Evolutionary conservation across 176 grass and related monocot species (phyloP).

Genomic region (Eragrostis nindensis): DNA sequence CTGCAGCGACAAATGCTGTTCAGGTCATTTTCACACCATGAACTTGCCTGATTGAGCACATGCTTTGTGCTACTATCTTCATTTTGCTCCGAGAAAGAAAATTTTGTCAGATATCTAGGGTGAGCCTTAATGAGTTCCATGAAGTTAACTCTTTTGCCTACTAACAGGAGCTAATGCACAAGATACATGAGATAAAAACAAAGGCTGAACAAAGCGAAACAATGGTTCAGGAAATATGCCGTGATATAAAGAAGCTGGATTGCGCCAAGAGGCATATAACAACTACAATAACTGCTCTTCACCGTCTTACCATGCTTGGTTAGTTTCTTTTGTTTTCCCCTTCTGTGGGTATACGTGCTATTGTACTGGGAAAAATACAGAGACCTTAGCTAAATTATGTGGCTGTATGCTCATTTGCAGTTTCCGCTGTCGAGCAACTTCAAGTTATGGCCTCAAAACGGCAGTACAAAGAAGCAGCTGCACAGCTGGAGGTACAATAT

Average conservation of each 20-base stretch:
- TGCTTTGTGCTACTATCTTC: conserved; percentile 10
- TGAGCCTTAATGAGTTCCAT: conserved; percentile 10
- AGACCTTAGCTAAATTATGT: conserved; percentile 23
- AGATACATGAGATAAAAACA: conserved; percentile 96
- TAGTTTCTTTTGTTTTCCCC: conserved; percentile 27
- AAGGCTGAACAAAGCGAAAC: conserved; percentile 96
- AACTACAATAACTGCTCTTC: conserved; percentile 96
- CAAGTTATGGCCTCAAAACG: conserved; percentile 99
- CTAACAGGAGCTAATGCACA: conserved; percentile 88
- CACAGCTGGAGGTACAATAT: conserved; percentile 85
- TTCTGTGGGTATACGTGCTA: conserved; percentile 24
- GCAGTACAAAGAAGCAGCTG: conserved; percentile 97
- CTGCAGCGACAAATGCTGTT: conserved; percentile 95
- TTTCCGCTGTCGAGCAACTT: conserved; percentile 98
- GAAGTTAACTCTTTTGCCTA: conserved; percentile 21
- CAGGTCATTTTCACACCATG: conserved; percentile 53
- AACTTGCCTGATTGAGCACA: conserved; percentile 12
- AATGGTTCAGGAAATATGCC: conserved; percentile 99
- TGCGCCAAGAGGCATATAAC: conserved; percentile 98
- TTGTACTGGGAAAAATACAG: conserved; percentile 8
- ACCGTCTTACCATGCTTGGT: conserved; percentile 99
- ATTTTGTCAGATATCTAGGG: conserved; percentile 8
- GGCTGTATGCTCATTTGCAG: conserved; percentile 55
- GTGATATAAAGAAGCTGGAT: conserved; percentile 97
- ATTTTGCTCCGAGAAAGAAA: not conserved